Base-by-base conservation (phyloP, 2,329 filamentous ascomycete species). In the Cryphonectria nitschkei region DNA sequence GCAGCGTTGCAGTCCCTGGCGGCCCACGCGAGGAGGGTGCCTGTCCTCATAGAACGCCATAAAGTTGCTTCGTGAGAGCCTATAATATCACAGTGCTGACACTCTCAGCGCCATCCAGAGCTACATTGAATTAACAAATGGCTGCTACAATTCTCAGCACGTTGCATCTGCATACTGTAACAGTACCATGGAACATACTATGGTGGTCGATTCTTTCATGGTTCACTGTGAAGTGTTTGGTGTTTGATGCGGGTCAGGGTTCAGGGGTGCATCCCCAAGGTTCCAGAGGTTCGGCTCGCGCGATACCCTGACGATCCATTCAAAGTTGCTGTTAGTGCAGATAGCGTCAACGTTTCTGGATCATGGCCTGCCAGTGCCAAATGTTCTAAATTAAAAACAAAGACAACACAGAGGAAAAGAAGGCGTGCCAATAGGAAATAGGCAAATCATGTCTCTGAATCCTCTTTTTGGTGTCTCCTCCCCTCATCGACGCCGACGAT, bases 211-310 rank as follows among this genome's bases (percentile, higher is more conserved):
- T 34, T 34, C 34, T 16, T 16, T 14, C 14, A 43, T 43, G 11
- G 41, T 43, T 22, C 16, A 7, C 19, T n/a, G 22, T 50, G 41
- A 5, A 22, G 3, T 61, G 58, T 22, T 22, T 39, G 32, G 3
- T 61, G 58, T 22, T 22, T 39, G 32, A 61, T 50, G 6, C 19
- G 22, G 32, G 34, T 34, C 58, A 61, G 58, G 58, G 58, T 39
- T 39, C 58, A 61, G 34, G 58, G 58, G 32, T 61, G 34, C 58
- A 39, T 13, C 9, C 6, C 14, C 26, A 39, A 13, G 34, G 50
- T 4, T 26, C 50, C 22, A 54, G 50, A 60, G 56, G 56, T 11
- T 60, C 56, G 56, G 56, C 56, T 60, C 56, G 56, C 56, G 26
- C n/a, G 26, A 29, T 56, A 26, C 13, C 54, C 16, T 58, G 54